A percentile compares a stretch with the other conserved stretches of the same genome.
These are phyloP conservation scores for Nicotiana paniculata DNA, from an alignment of 257 asterid genomes.

Conservation along the genomic window DNA sequence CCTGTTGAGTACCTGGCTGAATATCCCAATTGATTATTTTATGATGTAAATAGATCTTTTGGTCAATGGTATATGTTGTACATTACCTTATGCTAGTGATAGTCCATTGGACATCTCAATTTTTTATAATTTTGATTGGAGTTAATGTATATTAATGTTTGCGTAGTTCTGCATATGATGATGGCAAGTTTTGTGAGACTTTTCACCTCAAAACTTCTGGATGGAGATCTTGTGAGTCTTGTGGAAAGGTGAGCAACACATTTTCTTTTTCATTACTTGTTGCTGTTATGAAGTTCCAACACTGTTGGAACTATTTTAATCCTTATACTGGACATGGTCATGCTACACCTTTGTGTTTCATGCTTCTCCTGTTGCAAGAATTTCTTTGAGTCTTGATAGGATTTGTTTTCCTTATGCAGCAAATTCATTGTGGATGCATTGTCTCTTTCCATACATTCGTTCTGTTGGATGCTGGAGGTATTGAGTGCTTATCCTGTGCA, in stretches of 20 bases:
- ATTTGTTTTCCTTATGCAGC: constrained; percentile 51
- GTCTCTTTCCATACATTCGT: constrained; percentile 98
- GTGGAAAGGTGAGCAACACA: constrained; percentile 75
- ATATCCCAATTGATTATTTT: background rate
- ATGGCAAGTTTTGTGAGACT: constrained; percentile 85
- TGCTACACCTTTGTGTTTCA: background rate
- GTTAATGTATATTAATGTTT: constrained; percentile 14
- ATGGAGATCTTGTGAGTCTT: constrained; percentile 99
- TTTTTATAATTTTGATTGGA: background rate
- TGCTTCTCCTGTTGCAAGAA: background rate
- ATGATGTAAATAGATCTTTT: background rate
- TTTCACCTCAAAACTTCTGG: constrained; percentile 89
- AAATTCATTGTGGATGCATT: constrained; percentile 97
- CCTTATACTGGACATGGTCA: background rate
- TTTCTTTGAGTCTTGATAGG: constrained; percentile 11
- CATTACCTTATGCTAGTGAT: background rate
- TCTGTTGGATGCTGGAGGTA: constrained; percentile 98
- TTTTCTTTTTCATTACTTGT: constrained; percentile 1
- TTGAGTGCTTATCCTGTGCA: constrained; percentile 91
- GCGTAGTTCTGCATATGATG: constrained; percentile 72
- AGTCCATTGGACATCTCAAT: background rate
- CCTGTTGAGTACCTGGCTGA: background rate
- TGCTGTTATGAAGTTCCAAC: background rate
- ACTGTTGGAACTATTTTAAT: background rate
- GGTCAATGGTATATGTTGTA: background rate